Percentiles rank a stretch among this genome's conserved stretches.
phyloP scores from a whole-genome alignment of 1,139 yeast genomes.

The Debaryomyces fabryi region DNA sequence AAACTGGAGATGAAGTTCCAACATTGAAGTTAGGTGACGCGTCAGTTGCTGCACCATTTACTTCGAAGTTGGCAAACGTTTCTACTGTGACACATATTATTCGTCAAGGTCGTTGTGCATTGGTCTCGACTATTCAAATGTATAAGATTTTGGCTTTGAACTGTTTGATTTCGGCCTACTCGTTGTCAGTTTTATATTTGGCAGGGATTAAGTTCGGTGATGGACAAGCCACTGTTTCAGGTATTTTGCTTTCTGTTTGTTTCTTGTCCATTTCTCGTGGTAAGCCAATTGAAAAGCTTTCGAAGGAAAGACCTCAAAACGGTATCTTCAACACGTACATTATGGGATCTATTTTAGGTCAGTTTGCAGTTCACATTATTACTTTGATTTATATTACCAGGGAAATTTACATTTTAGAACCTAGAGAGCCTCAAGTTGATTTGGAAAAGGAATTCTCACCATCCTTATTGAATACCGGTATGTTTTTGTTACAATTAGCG shows the following conservation, averaged over 20 bases:
- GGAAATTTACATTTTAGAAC: constrained; percentile 85
- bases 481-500: constrained; percentile 89
- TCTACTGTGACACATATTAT: constrained; percentile 90
- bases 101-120: constrained; percentile 98
- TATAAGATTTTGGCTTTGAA: constrained; percentile 95
- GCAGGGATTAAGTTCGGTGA: constrained; percentile 99
- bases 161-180: constrained; percentile 95
- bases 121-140: constrained; percentile 98
- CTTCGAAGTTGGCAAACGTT: constrained; percentile 91
- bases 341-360: constrained; percentile 97
- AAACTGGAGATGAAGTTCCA: constrained; percentile 85
- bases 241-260: constrained; percentile 88
- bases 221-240: constrained; percentile 93
- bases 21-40: constrained; percentile 96
- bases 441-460: constrained; percentile 88
- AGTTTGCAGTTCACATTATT: constrained; percentile 87
- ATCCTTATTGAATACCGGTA: constrained; percentile 92
- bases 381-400: constrained; percentile 81
- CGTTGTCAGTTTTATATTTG: constrained; percentile 87
- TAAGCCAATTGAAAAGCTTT: constrained; percentile 82
- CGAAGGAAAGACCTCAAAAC: constrained; percentile 96
- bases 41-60: constrained; percentile 98
- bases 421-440: constrained; percentile 86
- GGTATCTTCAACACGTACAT: constrained; percentile 94
- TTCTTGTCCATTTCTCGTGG: constrained; percentile 95